Percentiles rank a stretch among this genome's conserved stretches.
These are phyloP conservation scores for Hypoxylon lienhwacheense DNA, from an alignment of 495 filamentous ascomycete species.

Conservation along the genomic window DNA sequence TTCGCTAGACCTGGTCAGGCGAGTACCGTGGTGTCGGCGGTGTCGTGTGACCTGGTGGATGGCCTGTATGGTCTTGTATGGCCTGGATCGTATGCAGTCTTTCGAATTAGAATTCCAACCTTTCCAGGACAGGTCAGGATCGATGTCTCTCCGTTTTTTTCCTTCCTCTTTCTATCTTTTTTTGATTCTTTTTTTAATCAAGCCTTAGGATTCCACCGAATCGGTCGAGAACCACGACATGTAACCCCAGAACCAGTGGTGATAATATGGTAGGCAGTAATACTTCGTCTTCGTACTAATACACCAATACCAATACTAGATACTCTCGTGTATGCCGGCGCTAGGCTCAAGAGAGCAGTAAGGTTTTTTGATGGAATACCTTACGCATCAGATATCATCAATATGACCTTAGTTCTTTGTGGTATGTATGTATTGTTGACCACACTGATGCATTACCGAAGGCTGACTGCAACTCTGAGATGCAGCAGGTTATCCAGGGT, in stretches of 20 bases:
- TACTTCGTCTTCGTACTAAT: background rate
- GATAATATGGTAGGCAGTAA: slow-evolving; percentile 5
- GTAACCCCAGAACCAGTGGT: slow-evolving; percentile 3
- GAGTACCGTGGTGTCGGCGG: slow-evolving; percentile 24
- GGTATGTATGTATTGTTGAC: background rate
- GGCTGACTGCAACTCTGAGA: slow-evolving; percentile 29
- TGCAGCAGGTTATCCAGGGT: slow-evolving; percentile 9
- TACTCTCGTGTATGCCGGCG: slow-evolving; percentile 25
- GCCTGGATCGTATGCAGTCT: background rate
- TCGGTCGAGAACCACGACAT: slow-evolving; percentile 2
- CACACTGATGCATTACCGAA: slow-evolving; percentile 20
- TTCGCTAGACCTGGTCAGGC: slow-evolving; percentile 25
- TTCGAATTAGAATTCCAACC: background rate
- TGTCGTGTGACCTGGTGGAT: slow-evolving; percentile 31
- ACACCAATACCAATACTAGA: background rate
- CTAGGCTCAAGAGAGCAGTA: slow-evolving; percentile 1
- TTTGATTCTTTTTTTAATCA: background rate
- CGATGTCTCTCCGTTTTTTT: background rate
- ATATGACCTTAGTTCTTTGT: too few species aligned
- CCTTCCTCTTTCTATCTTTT: slow-evolving; percentile 1
- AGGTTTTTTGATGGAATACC: background rate
- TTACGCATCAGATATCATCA: too few species aligned
- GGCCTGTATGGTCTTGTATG: background rate
- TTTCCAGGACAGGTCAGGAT: background rate
- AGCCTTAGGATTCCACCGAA: slow-evolving; percentile 18